Percentiles rank a stretch among this genome's conserved stretches.
Evolutionary conservation across 495 filamentous ascomycete genomes (phyloP).

Genomic region (Podospora fimiseda): DNA sequence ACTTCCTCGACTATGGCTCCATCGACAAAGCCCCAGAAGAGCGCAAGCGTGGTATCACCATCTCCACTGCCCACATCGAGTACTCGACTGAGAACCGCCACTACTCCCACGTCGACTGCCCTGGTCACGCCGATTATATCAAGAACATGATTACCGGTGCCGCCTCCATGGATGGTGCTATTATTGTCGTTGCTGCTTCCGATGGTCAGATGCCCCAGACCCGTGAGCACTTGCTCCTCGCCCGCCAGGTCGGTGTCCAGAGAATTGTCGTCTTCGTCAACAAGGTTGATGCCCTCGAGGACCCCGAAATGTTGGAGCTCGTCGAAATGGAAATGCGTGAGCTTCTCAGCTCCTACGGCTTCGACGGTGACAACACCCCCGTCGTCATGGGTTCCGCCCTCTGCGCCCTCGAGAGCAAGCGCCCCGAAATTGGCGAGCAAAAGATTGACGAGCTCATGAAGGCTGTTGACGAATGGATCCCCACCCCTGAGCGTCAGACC

Average conservation of each 20-base stretch:
- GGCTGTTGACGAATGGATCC: conserved; percentile 95
- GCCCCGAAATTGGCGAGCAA: conserved; percentile 75
- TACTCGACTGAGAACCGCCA: conserved; percentile 86
- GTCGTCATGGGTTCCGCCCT: conserved; percentile 95
- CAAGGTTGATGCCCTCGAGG: conserved; percentile 94
- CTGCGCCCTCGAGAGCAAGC: conserved; percentile 83
- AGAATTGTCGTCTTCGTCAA: conserved; percentile 98
- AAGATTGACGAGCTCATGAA: conserved; percentile 84
- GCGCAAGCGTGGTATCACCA: conserved; percentile 99
- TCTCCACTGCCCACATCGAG: conserved; percentile 96
- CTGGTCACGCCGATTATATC: conserved; percentile 99
- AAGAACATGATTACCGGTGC: conserved; percentile 99
- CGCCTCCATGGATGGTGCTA: conserved; percentile 94
- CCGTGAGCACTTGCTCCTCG: conserved; percentile 93
- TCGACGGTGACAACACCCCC: conserved; percentile 96
- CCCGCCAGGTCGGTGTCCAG: conserved; percentile 95
- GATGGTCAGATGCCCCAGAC: conserved; percentile 99
- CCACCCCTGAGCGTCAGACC: conserved; percentile 78
- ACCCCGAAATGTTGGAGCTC: conserved; percentile 98
- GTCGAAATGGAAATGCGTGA: conserved; percentile 99
- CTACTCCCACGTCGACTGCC: conserved; percentile 99
- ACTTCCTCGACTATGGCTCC: conserved; percentile 90
- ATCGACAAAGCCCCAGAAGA: conserved; percentile 99
- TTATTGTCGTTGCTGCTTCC: conserved; percentile 96
- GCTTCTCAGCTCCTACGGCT: conserved; percentile 83